These are phyloP conservation scores for Aristolochia californica DNA, from an alignment of 164 flowering plant species.

Conservation along the genomic window DNA sequence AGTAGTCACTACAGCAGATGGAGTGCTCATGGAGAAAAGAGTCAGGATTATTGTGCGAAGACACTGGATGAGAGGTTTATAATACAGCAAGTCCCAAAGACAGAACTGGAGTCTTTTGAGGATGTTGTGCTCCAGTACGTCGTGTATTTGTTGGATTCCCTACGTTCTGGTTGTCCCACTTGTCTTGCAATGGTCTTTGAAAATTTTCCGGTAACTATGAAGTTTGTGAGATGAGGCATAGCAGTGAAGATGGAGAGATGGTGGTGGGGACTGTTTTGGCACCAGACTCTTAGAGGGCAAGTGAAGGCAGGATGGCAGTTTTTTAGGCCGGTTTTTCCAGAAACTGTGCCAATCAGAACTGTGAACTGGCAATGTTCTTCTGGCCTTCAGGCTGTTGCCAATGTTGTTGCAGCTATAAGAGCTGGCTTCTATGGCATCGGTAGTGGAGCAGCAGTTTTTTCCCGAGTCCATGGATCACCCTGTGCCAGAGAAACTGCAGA, in stretches of 20 bases:
- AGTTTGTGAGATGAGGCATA: constrained; percentile 54
- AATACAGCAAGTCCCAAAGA: constrained; percentile 65
- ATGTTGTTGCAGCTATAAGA: too few relatives aligned
- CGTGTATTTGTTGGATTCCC: constrained; percentile 50
- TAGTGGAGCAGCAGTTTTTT: too few relatives aligned
- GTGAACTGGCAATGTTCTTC: too few relatives aligned
- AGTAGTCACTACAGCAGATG: constrained; percentile 65
- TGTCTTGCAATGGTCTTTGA: constrained; percentile 79
- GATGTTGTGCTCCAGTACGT: constrained; percentile 68
- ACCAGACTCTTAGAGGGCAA: too few relatives aligned
- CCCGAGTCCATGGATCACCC: too few relatives aligned
- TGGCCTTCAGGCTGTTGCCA: too few relatives aligned
- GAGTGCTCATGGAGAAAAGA: constrained; percentile 85
- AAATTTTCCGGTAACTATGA: constrained; percentile 64
- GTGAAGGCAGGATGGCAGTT: too few relatives aligned
- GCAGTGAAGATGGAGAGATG: constrained; percentile 74
- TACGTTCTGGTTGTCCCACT: constrained; percentile 58
- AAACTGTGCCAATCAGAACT: too few relatives aligned
- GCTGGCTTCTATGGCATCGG: too few relatives aligned
- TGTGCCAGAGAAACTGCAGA: too few relatives aligned
- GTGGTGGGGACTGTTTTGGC: constrained; percentile 90
- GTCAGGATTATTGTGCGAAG: constrained; percentile 77
- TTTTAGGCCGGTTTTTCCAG: too few relatives aligned
- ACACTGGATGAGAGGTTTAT: constrained; percentile 76
- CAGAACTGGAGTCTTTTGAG: constrained; percentile 83